These are phyloP conservation scores for Blyttiomyces sp. DNA, from an alignment of 371 early-diverging fungal genomes.

Conservation along the genomic window DNA sequence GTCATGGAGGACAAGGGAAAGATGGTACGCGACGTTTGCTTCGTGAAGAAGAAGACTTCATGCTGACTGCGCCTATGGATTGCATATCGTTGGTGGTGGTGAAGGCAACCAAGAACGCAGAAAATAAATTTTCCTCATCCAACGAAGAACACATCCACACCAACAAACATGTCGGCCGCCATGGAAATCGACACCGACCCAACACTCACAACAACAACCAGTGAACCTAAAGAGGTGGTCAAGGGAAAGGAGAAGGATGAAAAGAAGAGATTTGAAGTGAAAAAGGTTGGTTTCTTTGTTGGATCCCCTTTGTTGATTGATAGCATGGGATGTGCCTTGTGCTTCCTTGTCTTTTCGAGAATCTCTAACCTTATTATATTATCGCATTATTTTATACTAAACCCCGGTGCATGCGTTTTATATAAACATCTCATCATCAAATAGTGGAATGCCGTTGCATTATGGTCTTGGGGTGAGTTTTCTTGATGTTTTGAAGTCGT, in stretches of 20 bases:
- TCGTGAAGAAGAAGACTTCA: no score
- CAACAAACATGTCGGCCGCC: conserved; percentile 13
- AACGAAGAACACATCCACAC: background rate
- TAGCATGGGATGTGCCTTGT: background rate
- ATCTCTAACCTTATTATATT: background rate
- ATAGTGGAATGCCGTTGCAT: conserved; percentile 96
- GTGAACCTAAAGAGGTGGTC: conserved; percentile 50
- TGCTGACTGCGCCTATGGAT: no score
- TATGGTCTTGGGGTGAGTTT: conserved; percentile 94
- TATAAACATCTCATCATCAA: background rate
- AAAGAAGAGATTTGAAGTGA: conserved; percentile 91
- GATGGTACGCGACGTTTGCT: no score
- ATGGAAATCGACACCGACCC: conserved; percentile 19
- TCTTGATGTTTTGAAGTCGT: background rate
- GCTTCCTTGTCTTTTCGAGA: background rate
- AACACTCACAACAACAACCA: background rate
- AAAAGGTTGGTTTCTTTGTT: conserved; percentile 87
- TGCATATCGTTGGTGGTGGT: no score
- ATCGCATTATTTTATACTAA: no score
- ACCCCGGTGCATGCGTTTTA: no score
- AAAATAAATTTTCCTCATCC: background rate
- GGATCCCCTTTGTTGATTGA: no score
- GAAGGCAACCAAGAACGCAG: no score
- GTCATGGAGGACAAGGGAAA: no score
- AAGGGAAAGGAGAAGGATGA: conserved; percentile 37